phyloP scores from a whole-genome alignment of 2,329 filamentous ascomycete species.

The Beauveria scarabaeidicola region DNA sequence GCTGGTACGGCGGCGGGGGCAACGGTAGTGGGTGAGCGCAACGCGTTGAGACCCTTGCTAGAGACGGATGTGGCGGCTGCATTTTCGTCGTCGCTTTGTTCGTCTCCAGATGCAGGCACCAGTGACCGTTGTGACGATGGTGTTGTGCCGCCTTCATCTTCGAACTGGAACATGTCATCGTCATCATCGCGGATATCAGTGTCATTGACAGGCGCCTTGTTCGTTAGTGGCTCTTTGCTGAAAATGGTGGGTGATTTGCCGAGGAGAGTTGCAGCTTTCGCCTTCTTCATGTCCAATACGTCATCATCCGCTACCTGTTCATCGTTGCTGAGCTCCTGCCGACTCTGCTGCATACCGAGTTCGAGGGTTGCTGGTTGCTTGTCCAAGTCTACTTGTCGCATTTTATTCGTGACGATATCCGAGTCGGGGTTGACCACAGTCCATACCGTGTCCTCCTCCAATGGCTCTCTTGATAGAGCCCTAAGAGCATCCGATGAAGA shows the following conservation, averaged over 20 bases:
- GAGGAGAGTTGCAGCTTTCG: constrained; percentile 22
- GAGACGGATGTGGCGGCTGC: constrained; percentile 8
- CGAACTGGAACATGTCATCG: constrained; percentile 40
- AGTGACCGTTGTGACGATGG: constrained; percentile 18
- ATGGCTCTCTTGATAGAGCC: constrained; percentile 40
- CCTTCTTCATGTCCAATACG: constrained; percentile 22
- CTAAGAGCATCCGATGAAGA: constrained; percentile 48
- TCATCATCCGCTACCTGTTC: constrained; percentile 18
- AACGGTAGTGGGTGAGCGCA: constrained; percentile 26
- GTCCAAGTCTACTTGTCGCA: constrained; percentile 11
- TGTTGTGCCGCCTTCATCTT: constrained; percentile 27
- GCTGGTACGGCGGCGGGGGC: constrained; percentile 38
- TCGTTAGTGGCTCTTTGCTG: constrained; percentile 14
- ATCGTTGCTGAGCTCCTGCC: constrained; percentile 14
- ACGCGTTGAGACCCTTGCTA: constrained; percentile 2
- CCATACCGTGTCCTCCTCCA: constrained; percentile 43
- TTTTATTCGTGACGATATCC: constrained; percentile 18
- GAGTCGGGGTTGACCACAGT: constrained; percentile 35
- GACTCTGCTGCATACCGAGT: constrained; percentile 7
- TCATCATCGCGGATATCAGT: constrained; percentile 25
- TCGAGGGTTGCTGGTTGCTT: not conserved
- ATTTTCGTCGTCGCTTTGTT: constrained; percentile 28
- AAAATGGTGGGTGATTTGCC: constrained; percentile 15
- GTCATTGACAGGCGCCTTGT: constrained; percentile 9
- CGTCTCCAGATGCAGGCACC: not conserved